A percentile compares a stretch with the other conserved stretches of the same genome.
phyloP scores from a whole-genome alignment of 2,329 filamentous ascomycete species.

The Pseudogymnoascus sp. region DNA sequence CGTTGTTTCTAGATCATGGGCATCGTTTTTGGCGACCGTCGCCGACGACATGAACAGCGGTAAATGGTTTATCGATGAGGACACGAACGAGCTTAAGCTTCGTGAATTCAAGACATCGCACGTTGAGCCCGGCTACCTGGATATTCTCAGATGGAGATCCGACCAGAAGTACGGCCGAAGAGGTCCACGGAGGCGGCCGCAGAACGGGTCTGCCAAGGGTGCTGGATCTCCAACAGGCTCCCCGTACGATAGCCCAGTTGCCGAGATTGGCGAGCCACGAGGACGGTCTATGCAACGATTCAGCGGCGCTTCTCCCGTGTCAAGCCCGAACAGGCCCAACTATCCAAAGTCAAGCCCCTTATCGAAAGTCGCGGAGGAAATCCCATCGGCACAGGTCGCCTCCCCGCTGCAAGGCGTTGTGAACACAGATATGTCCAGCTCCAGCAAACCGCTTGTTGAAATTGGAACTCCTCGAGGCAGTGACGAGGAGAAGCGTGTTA shows the following conservation, averaged over 20 bases:
- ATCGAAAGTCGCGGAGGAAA: conserved; percentile 66
- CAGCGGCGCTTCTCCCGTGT: conserved; percentile 52
- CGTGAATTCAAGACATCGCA: conserved; percentile 83
- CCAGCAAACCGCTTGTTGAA: conserved; percentile 26
- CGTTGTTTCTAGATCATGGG: conserved; percentile 88
- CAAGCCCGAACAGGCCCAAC: conserved; percentile 56
- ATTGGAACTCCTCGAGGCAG: conserved; percentile 27
- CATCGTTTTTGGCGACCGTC: conserved; percentile 71
- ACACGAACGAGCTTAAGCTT: conserved; percentile 82
- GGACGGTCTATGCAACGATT: conserved; percentile 66
- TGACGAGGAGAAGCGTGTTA: conserved; percentile 20
- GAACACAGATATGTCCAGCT: conserved; percentile 19
- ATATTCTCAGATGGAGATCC: conserved; percentile 88
- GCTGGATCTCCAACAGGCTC: conserved; percentile 41
- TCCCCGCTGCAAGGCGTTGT: conserved; percentile 12
- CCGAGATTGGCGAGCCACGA: conserved; percentile 51
- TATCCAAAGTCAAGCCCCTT: conserved; percentile 63
- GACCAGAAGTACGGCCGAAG: conserved; percentile 83
- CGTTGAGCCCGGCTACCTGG: conserved; percentile 87
- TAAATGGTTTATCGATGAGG: conserved; percentile 89
- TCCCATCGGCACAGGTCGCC: conserved; percentile 18
- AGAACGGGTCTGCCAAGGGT: conserved; percentile 24
- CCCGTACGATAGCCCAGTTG: conserved; percentile 58
- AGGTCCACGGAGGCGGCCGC: conserved; percentile 38
- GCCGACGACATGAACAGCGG: conserved; percentile 86